Conservation (phyloP, 306 rosid genomes). For the Chamaecrista fasciculata region DNA sequence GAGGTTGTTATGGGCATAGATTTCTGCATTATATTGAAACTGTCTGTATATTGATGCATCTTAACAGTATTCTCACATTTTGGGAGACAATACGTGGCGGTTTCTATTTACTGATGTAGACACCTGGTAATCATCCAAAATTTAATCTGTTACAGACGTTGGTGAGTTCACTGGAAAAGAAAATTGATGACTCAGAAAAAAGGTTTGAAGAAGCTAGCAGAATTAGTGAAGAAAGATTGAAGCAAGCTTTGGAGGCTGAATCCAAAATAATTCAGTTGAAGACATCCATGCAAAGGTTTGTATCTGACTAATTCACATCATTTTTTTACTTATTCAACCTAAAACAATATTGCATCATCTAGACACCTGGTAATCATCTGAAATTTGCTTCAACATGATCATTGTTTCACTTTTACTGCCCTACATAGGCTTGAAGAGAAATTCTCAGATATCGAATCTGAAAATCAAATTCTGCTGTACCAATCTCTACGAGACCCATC, state of each 20-base stretch:
- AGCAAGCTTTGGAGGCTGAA: slow-evolving; percentile 83
- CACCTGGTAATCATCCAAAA: no score
- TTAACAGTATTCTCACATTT: slow-evolving; percentile 15
- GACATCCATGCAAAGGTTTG: slow-evolving; percentile 81
- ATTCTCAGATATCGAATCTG: slow-evolving; percentile 65
- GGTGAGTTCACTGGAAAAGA: slow-evolving; percentile 76
- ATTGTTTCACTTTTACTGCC: slow-evolving; percentile 22
- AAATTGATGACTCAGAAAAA: slow-evolving; percentile 79
- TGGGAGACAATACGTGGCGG: slow-evolving; percentile 1
- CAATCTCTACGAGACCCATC: slow-evolving; percentile 53
- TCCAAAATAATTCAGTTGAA: slow-evolving; percentile 67
- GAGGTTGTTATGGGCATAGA: slow-evolving; percentile 24
- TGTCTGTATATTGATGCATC: not conserved
- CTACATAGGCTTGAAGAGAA: slow-evolving; percentile 74
- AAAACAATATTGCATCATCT: not conserved
- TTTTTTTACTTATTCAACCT: no score
- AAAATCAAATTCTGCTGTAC: slow-evolving; percentile 63
- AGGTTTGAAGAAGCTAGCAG: slow-evolving; percentile 66
- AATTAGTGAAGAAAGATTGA: slow-evolving; percentile 81
- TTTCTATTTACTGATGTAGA: slow-evolving; percentile 28
- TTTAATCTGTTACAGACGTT: slow-evolving; percentile 46
- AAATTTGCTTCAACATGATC: slow-evolving; percentile 23
- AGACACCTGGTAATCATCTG: not conserved
- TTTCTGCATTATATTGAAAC: slow-evolving; percentile 8
- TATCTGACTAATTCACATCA: slow-evolving; percentile 1